phyloP scores from a whole-genome alignment of 176 grass and related monocot genomes.

The Oryza coarctata region DNA sequence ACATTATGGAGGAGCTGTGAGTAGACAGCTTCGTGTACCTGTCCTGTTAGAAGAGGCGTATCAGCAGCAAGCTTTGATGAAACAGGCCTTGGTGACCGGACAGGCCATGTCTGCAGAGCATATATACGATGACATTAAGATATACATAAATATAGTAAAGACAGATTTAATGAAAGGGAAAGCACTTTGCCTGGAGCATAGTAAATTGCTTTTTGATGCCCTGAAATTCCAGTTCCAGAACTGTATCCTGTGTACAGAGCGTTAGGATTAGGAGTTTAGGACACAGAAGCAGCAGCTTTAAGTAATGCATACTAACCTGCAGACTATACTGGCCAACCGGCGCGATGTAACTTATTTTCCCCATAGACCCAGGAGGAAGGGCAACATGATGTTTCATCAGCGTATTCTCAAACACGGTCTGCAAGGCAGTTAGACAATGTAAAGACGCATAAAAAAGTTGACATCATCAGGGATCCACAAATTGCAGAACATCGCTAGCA shows the following conservation, averaged over 20 bases:
- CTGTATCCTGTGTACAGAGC: constrained; percentile 53
- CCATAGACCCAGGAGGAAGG: constrained; percentile 79
- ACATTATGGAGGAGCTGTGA: background rate
- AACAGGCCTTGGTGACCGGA: constrained; percentile 82
- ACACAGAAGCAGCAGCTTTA: background rate
- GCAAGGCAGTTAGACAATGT: constrained; percentile 23
- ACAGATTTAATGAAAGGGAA: constrained; percentile 9
- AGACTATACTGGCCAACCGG: constrained; percentile 71
- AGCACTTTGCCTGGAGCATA: constrained; percentile 75
- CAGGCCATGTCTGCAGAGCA: constrained; percentile 67
- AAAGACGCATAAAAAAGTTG: constrained; percentile 2
- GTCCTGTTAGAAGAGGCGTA: constrained; percentile 80
- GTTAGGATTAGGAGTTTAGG: constrained; percentile 8
- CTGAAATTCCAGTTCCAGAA: constrained; percentile 82
- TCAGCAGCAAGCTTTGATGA: constrained; percentile 86
- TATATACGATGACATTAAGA: constrained; percentile 26
- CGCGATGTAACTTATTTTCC: constrained; percentile 69
- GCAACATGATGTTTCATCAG: constrained; percentile 66
- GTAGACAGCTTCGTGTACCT: constrained; percentile 43
- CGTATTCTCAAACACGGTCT: constrained; percentile 74
- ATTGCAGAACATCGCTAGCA: constrained; percentile 1
- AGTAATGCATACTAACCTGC: constrained; percentile 47
- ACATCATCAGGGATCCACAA: constrained; percentile 1
- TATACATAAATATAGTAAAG: constrained; percentile 23
- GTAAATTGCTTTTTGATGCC: constrained; percentile 75